phyloP scores from a whole-genome alignment of 805 yeast genomes.

The Torulaspora gathmanii region DNA sequence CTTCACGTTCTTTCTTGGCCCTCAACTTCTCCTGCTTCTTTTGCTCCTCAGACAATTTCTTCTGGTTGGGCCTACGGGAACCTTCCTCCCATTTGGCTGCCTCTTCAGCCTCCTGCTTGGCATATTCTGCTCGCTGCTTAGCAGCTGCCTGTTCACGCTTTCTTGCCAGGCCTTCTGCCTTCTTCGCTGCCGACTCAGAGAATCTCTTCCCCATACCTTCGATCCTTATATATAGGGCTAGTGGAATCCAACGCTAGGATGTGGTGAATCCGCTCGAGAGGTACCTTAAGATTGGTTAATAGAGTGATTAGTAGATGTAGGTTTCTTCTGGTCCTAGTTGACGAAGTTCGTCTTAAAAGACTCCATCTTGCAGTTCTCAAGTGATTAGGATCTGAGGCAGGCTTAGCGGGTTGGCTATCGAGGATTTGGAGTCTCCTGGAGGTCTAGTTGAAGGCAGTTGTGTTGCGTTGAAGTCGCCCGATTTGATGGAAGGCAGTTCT shows the following conservation, averaged over 20 bases:
- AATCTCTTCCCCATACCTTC: constrained; percentile 36
- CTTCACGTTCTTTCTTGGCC: constrained; percentile 33
- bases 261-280: background rate
- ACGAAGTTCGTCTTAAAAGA: background rate
- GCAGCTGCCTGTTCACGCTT: constrained; percentile 32
- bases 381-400: background rate
- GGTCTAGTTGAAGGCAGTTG: background rate
- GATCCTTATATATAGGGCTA: background rate
- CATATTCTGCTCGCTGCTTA: constrained; percentile 25
- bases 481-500: background rate
- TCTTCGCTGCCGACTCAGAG: constrained; percentile 35
- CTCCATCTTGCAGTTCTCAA: background rate
- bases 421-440: background rate
- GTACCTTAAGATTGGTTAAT: background rate
- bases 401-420: background rate
- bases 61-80: constrained; percentile 23
- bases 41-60: constrained; percentile 31
- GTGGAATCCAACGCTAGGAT: background rate
- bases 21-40: constrained; percentile 30
- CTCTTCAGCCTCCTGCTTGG: constrained; percentile 31
- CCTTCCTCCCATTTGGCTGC: constrained; percentile 36
- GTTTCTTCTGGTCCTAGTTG: constrained; percentile 3
- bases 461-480: background rate
- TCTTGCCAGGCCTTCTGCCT: constrained; percentile 35
- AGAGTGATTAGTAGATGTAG: background rate